Percentiles rank a stretch among this genome's conserved stretches.
Conservation (phyloP, 2,329 filamentous ascomycete genomes). For the Ophiostoma tasmaniense region DNA sequence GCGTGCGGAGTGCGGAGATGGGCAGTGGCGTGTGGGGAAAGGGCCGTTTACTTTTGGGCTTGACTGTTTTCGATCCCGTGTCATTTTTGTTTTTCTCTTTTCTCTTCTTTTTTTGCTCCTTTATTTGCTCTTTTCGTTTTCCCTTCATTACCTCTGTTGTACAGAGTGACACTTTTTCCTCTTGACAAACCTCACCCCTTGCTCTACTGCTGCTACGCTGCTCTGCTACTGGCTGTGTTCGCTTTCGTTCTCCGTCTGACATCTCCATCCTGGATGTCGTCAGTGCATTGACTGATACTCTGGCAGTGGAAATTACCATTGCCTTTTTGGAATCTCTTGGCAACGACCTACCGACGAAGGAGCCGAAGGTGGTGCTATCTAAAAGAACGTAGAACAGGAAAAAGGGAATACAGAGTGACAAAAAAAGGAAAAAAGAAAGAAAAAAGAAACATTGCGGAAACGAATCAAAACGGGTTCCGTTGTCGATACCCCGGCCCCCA, state of each 20-base stretch:
- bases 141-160: no score
- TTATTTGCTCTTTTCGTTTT: neutral
- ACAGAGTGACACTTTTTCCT: neutral
- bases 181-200: neutral
- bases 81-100: neutral
- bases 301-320: neutral
- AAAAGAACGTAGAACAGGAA: neutral
- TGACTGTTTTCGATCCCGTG: neutral
- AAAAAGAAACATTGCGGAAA: neutral
- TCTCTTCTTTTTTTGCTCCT: neutral
- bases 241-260: neutral
- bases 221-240: neutral
- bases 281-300: neutral
- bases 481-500: neutral
- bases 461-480: neutral
- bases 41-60: slow-evolving; percentile 5
- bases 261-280: neutral
- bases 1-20: slow-evolving; percentile 4
- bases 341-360: neutral
- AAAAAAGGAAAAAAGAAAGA: neutral
- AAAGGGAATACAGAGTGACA: neutral
- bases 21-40: slow-evolving; percentile 5
- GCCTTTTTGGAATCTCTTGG: neutral
- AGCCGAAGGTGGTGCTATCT: neutral
- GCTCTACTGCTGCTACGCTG: neutral